Conservation (phyloP, 768 basidiomycete genomes). For the Nidularia pulvinata region DNA sequence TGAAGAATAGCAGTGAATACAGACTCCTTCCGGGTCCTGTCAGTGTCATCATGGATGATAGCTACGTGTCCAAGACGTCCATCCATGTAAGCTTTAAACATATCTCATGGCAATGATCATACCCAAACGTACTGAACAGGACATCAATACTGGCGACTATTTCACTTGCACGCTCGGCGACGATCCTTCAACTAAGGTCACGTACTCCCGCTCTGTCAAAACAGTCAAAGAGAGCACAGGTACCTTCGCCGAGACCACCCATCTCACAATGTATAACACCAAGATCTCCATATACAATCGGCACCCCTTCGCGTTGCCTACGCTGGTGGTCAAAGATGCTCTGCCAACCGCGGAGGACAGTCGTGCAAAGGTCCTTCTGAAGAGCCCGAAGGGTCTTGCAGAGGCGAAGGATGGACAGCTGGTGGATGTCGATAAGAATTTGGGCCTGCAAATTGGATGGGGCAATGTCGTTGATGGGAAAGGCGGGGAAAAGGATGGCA, state of each 20-base stretch:
- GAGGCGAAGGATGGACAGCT: constrained; percentile 34
- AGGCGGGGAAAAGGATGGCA: constrained; percentile 53
- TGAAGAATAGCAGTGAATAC: constrained; percentile 61
- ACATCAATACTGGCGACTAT: constrained; percentile 45
- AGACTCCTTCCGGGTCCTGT: constrained; percentile 53
- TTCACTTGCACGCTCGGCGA: constrained; percentile 58
- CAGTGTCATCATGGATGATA: constrained; percentile 55
- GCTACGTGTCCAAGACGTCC: constrained; percentile 52
- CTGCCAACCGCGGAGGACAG: constrained; percentile 41
- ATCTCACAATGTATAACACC: constrained; percentile 43
- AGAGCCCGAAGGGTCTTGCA: constrained; percentile 44
- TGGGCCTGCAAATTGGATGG: constrained; percentile 20
- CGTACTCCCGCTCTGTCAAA: constrained; percentile 39
- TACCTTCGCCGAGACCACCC: constrained; percentile 39
- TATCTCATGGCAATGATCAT: not conserved
- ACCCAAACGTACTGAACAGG: constrained; percentile 19
- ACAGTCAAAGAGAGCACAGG: constrained; percentile 33
- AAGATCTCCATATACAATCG: constrained; percentile 46
- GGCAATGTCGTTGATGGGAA: constrained; percentile 34
- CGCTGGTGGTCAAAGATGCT: constrained; percentile 45
- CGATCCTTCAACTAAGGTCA: constrained; percentile 39
- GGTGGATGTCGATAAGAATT: constrained; percentile 24
- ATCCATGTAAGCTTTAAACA: constrained; percentile 30
- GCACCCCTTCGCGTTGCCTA: constrained; percentile 40
- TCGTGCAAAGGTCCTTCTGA: constrained; percentile 40